A percentile compares a stretch with the other conserved stretches of the same genome.
phyloP scores from a whole-genome alignment of 345 rosid genomes.

The Syzygium grande region DNA sequence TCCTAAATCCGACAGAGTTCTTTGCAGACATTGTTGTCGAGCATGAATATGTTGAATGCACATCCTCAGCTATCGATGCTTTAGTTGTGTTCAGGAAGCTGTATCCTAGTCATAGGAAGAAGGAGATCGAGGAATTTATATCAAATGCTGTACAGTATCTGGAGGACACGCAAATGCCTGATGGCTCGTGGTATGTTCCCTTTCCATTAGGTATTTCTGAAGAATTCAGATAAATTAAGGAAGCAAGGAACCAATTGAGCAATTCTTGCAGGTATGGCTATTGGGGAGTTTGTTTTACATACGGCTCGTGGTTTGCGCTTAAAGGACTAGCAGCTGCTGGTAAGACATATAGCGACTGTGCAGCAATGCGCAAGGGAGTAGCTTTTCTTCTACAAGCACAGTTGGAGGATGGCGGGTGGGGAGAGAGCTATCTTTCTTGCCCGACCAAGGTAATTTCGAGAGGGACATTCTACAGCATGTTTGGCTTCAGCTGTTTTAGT shows the following conservation, averaged over 20 bases:
- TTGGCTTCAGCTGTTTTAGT: background rate
- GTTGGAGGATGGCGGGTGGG: constrained; percentile 42
- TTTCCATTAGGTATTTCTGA: background rate
- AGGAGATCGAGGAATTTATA: constrained; percentile 39
- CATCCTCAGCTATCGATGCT: constrained; percentile 31
- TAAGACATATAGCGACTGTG: constrained; percentile 19
- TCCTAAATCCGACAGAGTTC: constrained; percentile 52
- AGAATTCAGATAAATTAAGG: background rate
- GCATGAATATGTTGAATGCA: constrained; percentile 43
- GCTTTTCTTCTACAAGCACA: constrained; percentile 35
- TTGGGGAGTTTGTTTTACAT: constrained; percentile 54
- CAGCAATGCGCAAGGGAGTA: constrained; percentile 25
- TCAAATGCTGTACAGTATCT: constrained; percentile 19
- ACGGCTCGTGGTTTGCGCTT: constrained; percentile 37
- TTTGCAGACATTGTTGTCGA: constrained; percentile 36
- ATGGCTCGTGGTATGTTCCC: constrained; percentile 47
- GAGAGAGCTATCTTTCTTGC: constrained; percentile 46
- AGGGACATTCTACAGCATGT: background rate
- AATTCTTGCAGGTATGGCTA: constrained; percentile 27
- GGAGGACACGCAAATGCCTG: constrained; percentile 25
- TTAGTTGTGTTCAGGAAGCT: constrained; percentile 29
- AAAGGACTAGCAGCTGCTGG: constrained; percentile 38
- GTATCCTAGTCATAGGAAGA: constrained; percentile 28
- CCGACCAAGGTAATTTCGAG: constrained; percentile 24
- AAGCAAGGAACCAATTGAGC: too few species aligned